Evolutionary conservation across 768 basidiomycete genomes (phyloP).

Genomic region (Hypholoma sublateritium): DNA sequence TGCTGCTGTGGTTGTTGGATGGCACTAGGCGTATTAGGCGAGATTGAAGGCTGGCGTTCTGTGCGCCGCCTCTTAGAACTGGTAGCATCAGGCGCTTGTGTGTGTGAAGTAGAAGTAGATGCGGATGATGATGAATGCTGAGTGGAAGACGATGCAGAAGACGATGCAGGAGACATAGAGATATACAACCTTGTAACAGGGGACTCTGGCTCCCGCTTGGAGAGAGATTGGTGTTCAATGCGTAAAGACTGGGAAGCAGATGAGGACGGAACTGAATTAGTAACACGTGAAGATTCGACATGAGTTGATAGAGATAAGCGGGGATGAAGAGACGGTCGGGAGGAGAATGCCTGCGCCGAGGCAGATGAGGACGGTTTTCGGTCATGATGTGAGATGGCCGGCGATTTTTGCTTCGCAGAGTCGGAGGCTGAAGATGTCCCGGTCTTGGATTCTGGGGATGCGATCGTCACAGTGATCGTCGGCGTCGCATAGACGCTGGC

Average conservation of each 20-base stretch:
- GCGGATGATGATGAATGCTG: constrained; percentile 2
- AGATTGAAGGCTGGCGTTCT: constrained; percentile 13
- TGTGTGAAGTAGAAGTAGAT: constrained; percentile 5
- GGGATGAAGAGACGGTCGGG: constrained; percentile 6
- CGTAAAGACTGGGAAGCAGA: constrained; percentile 11
- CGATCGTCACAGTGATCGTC: constrained; percentile 9
- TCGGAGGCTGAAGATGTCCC: constrained; percentile 11
- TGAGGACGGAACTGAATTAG: constrained; percentile 7
- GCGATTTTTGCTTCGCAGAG: constrained; percentile 5
- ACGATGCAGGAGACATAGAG: constrained; percentile 10
- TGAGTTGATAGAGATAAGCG: constrained; percentile 20
- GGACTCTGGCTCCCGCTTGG: constrained; percentile 18
- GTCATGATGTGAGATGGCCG: constrained; percentile 6
- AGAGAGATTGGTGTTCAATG: constrained; percentile 17
- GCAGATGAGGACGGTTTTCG: constrained; percentile 13
- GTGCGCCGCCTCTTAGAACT: constrained; percentile 17
- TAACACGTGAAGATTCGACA: background rate
- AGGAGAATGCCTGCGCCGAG: constrained; percentile 9
- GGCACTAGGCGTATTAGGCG: constrained; percentile 6
- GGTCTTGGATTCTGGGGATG: constrained; percentile 5
- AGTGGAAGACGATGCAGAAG: constrained; percentile 8
- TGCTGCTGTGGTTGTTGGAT: constrained; percentile 3
- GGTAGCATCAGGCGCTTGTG: constrained; percentile 11
- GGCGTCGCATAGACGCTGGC: background rate
- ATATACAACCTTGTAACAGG: background rate